Evolutionary conservation across 1,284 basidiomycete species (phyloP).

Genomic region (Exobasidium rhododendri): DNA sequence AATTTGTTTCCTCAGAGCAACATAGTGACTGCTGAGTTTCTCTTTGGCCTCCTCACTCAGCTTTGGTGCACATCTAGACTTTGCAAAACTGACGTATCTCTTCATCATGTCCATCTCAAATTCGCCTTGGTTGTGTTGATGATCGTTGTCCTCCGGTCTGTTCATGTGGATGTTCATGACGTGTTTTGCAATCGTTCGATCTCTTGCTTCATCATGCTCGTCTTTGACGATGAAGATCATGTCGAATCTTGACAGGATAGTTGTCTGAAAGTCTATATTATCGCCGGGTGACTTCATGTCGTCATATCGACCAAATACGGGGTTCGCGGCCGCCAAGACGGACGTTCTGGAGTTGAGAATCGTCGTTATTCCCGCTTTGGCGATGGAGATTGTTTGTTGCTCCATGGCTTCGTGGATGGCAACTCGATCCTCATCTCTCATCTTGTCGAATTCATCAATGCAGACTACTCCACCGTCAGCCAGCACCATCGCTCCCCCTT

Average conservation of each 20-base stretch:
- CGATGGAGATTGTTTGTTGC: conserved; percentile 98
- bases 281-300: conserved; percentile 96
- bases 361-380: conserved; percentile 98
- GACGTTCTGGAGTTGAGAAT: conserved; percentile 94
- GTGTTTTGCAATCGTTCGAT: conserved; percentile 90
- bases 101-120: conserved; percentile 98
- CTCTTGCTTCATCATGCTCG: conserved; percentile 91
- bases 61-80: conserved; percentile 91
- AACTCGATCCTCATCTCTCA: conserved; percentile 97
- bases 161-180: conserved; percentile 99
- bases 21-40: conserved; percentile 96
- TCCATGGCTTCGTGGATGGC: conserved; percentile 99
- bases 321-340: conserved; percentile 96
- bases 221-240: conserved; percentile 99
- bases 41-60: conserved; percentile 89
- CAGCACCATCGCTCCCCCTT: conserved; percentile 98
- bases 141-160: conserved; percentile 53
- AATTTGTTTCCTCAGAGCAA: conserved; percentile 86
- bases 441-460: conserved; percentile 99
- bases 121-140: conserved; percentile 72
- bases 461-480: conserved; percentile 98
- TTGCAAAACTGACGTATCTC: conserved; percentile 92
- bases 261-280: conserved; percentile 98
- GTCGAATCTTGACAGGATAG: conserved; percentile 95
- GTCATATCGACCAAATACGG: conserved; percentile 96